These are phyloP conservation scores for Emericellopsis atlantica DNA, from an alignment of 2,329 filamentous ascomycete species.

Conservation along the genomic window DNA sequence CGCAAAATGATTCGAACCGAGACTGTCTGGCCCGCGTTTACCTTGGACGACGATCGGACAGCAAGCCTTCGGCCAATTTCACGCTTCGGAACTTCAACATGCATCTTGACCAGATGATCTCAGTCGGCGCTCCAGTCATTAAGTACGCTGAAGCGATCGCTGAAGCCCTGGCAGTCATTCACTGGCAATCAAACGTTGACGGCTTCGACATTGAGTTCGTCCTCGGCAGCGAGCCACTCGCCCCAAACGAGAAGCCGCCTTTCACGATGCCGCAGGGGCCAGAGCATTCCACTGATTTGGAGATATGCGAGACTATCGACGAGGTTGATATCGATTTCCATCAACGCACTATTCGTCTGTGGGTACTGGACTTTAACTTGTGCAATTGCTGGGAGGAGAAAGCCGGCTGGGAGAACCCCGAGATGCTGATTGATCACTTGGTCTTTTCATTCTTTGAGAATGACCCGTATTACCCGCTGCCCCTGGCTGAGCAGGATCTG, in stretches of 20 bases:
- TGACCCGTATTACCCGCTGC: constrained; percentile 12
- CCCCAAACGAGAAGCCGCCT: neutral
- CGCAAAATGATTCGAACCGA: constrained; percentile 4
- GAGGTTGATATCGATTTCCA: neutral
- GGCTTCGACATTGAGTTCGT: constrained; percentile 11
- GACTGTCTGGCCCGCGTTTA: constrained; percentile 10
- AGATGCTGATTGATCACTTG: constrained; percentile 6
- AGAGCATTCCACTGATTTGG: neutral
- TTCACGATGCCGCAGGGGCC: neutral
- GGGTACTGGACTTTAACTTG: constrained; percentile 16
- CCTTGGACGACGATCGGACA: constrained; percentile 4
- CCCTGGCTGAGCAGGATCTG: constrained; percentile 4
- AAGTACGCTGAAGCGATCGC: constrained; percentile 7
- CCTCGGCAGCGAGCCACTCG: constrained; percentile 4
- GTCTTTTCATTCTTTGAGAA: constrained; percentile 10
- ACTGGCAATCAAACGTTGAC: constrained; percentile 9
- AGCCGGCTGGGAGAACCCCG: neutral
- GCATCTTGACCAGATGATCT: constrained; percentile 8
- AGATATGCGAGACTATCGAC: neutral
- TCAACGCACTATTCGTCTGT: constrained; percentile 7
- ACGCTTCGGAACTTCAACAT: constrained; percentile 10
- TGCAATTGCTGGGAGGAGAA: constrained; percentile 7
- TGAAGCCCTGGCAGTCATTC: constrained; percentile 10
- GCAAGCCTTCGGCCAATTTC: constrained; percentile 6
- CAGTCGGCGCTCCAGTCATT: constrained; percentile 3